A percentile compares a stretch with the other conserved stretches of the same genome.
Conservation (phyloP, 805 yeast genomes). For the Schwanniomyces vanrijiae region DNA sequence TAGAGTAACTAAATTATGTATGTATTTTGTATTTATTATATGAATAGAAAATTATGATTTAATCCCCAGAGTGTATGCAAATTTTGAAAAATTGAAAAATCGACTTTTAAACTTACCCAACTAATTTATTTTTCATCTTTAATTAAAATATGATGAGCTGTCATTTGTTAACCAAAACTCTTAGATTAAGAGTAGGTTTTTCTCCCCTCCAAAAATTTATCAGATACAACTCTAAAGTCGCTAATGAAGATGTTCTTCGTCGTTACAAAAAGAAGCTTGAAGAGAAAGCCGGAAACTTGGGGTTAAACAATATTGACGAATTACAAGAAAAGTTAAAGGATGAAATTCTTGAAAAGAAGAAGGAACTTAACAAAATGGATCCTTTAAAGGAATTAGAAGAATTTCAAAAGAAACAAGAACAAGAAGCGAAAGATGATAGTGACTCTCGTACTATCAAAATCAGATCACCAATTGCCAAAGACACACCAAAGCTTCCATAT, state of each 20-base stretch:
- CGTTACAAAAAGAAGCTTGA: conserved; percentile 34
- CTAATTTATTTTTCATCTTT: not conserved
- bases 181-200: not conserved
- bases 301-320: conserved; percentile 50
- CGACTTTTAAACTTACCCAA: not conserved
- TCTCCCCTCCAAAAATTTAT: not conserved
- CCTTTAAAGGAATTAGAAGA: conserved; percentile 70
- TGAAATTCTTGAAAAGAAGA: conserved; percentile 54
- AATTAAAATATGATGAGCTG: not conserved
- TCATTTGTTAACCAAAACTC: not conserved
- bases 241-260: conserved; percentile 2
- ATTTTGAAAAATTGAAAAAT: not conserved
- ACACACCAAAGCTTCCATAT: conserved; percentile 49
- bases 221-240: not conserved
- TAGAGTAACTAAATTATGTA: not conserved
- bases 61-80: not conserved
- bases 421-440: conserved; percentile 20
- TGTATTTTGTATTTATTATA: not conserved
- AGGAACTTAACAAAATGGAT: conserved; percentile 60
- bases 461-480: conserved; percentile 33
- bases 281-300: conserved; percentile 34
- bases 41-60: not conserved
- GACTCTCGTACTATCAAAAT: conserved; percentile 29
- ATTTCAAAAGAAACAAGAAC: conserved; percentile 42
- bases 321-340: conserved; percentile 63